Percentiles rank a stretch among this genome's conserved stretches.
phyloP scores from a whole-genome alignment of 2,329 filamentous ascomycete species.

The Hortaea werneckii region DNA sequence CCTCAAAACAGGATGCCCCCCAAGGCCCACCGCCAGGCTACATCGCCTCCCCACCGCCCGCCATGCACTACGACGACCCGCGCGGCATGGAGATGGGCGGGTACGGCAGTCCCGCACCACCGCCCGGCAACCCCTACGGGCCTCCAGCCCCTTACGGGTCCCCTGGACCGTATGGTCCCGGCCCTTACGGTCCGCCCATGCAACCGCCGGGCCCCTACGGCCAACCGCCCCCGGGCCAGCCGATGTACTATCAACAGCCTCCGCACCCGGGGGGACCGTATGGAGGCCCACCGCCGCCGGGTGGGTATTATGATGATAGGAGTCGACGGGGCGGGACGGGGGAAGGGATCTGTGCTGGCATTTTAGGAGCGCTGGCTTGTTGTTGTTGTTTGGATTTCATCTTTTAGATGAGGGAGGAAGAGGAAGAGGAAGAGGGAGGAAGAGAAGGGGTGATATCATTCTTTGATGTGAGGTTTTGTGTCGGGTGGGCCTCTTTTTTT shows the following conservation, averaged over 20 bases:
- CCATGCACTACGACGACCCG: conserved; percentile 1
- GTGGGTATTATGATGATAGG: conserved; percentile 10
- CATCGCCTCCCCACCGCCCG: neutral
- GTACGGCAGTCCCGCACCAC: neutral
- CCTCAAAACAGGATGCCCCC: neutral
- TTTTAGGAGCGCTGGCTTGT: conserved; percentile 38
- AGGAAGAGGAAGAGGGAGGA: too few relatives aligned
- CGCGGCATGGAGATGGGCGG: neutral
- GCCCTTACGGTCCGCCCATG: neutral
- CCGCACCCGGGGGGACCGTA: conserved; percentile 16
- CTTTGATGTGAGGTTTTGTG: too few relatives aligned
- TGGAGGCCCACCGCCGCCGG: conserved; percentile 22
- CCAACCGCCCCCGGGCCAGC: neutral
- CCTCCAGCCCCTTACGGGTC: neutral
- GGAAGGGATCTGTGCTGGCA: conserved; percentile 36
- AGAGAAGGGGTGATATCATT: too few relatives aligned
- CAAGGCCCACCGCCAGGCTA: conserved; percentile 1
- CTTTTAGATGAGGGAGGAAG: neutral
- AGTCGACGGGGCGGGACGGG: conserved; percentile 14
- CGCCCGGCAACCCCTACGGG: neutral
- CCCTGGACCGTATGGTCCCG: neutral
- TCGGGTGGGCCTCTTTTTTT: too few relatives aligned
- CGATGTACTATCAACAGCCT: conserved; percentile 6
- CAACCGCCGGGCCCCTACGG: neutral
- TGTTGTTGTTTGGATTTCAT: conserved; percentile 39